These are phyloP conservation scores for Lunularia cruciata DNA, from an alignment of 225 moss, liverwort and hornwort species.

Conservation along the genomic window DNA sequence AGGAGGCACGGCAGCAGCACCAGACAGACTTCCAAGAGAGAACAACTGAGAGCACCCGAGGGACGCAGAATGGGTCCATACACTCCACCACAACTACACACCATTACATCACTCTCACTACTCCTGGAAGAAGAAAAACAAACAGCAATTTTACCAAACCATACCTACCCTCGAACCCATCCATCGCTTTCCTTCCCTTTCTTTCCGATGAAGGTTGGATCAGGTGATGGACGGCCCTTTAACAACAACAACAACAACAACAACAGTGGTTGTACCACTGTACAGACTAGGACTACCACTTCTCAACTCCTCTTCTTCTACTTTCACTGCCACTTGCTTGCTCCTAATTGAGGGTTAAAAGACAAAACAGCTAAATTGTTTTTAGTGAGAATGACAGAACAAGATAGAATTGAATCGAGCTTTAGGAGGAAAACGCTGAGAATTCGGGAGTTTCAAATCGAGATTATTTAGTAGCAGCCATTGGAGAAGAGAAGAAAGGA, in stretches of 20 bases:
- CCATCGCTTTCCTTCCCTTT: background rate
- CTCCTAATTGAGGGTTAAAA: too few species aligned
- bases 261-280: too few species aligned
- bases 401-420: too few species aligned
- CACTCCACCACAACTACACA: background rate
- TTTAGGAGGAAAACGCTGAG: too few species aligned
- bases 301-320: too few species aligned
- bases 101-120: background rate
- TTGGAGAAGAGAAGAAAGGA: background rate
- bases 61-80: background rate
- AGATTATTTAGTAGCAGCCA: background rate
- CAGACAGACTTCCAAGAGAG: too few species aligned
- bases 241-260: too few species aligned
- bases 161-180: background rate
- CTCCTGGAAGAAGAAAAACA: background rate
- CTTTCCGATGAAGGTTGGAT: background rate
- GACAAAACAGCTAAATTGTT: too few species aligned
- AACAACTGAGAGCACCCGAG: background rate
- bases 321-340: too few species aligned
- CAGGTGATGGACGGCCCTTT: background rate
- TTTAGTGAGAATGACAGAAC: too few species aligned
- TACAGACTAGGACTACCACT: too few species aligned
- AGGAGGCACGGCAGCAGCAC: background rate
- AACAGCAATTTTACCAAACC: conserved; percentile 7
- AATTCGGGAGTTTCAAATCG: too few species aligned